A percentile compares a stretch with the other conserved stretches of the same genome.
Conservation (phyloP, 495 filamentous ascomycete genomes). For the Daldinia bambusicola region DNA sequence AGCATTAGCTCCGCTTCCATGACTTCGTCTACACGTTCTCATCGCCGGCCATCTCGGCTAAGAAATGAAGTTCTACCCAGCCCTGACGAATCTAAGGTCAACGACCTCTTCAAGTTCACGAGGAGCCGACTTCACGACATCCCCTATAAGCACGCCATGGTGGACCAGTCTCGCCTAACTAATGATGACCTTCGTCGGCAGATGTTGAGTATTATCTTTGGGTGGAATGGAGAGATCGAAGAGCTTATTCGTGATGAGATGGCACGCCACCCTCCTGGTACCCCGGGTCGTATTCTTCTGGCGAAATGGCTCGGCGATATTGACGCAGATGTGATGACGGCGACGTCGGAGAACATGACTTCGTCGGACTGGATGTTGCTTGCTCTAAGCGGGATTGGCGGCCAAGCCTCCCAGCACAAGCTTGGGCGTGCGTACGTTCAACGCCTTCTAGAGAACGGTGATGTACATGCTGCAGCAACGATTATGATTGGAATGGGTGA, state of each 20-base stretch:
- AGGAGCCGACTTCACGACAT: slow-evolving; percentile 79
- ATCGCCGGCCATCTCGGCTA: slow-evolving; percentile 73
- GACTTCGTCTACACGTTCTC: slow-evolving; percentile 71
- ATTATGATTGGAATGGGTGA: slow-evolving; percentile 93
- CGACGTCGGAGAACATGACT: slow-evolving; percentile 81
- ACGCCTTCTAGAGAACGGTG: slow-evolving; percentile 85
- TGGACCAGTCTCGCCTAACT: slow-evolving; percentile 72
- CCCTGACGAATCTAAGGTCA: slow-evolving; percentile 67
- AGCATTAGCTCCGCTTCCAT: slow-evolving; percentile 68
- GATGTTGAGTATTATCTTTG: slow-evolving; percentile 95
- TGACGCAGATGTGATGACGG: slow-evolving; percentile 81
- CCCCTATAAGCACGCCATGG: slow-evolving; percentile 73
- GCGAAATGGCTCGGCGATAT: slow-evolving; percentile 93
- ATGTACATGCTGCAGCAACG: slow-evolving; percentile 90
- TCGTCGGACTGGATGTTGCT: slow-evolving; percentile 97
- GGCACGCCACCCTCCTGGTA: slow-evolving; percentile 74
- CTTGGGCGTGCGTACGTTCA: slow-evolving; percentile 93
- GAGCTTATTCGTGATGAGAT: slow-evolving; percentile 89
- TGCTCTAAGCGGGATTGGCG: slow-evolving; percentile 86
- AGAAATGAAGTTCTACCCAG: slow-evolving; percentile 81
- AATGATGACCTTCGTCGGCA: slow-evolving; percentile 87
- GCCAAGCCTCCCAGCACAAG: slow-evolving; percentile 83
- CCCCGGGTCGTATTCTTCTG: slow-evolving; percentile 79
- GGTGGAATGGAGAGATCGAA: slow-evolving; percentile 89
- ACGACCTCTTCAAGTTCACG: slow-evolving; percentile 76